Base-by-base conservation (phyloP, 2,329 filamentous ascomycete genomes). In the Diaporthe ilicicola region DNA sequence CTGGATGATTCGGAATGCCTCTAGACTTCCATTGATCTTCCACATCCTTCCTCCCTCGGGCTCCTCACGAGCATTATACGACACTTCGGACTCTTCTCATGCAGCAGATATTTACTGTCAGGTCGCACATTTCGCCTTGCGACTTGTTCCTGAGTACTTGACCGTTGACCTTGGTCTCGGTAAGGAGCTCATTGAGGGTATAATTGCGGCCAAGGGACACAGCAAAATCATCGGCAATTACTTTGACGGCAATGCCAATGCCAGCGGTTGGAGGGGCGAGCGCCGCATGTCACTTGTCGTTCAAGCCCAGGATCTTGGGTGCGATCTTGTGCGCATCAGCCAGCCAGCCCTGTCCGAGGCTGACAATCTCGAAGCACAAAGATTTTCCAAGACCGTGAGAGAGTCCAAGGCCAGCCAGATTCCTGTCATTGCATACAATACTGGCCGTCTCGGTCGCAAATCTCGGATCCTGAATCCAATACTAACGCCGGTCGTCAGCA, bases 321-420 rank as follows among this genome's bases (percentile, higher is more conserved):
- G 86, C 74, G 83, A 87, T 71, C 77, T 87, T 56, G 84, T 88
- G 22, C 82, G 86, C 61, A 79, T 90, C 44, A 86, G 82, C 10
- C 85, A 87, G 72, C 82, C 83, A n/a, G 84, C 85, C 27, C 78
- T 77, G 24, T 81, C 79, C 1, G 79, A 84, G 29, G 83, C 84
- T 29, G 87, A 89, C 74, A 87, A 87, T 68, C 82, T 84, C 69
- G 82, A 83, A 0, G 82, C 87, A n/a, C 82, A 86, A 54, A 79
- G 80, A 81, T 82, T 70, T 80, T 84, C 56, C 81, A 80, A 42
- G 78, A 86, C 29, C 74, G 77, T 73, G 76, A 74, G 85, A 86
- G 6, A 32, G 37, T 59, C 55, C 17, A 29, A 2, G 5, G 22
- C 1, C 22, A 42, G 7, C 22, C 22, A 0, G 29, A 29, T 44